phyloP scores from a whole-genome alignment of 352 stramenopile genomes.

The Elongisporangium prolatum region DNA sequence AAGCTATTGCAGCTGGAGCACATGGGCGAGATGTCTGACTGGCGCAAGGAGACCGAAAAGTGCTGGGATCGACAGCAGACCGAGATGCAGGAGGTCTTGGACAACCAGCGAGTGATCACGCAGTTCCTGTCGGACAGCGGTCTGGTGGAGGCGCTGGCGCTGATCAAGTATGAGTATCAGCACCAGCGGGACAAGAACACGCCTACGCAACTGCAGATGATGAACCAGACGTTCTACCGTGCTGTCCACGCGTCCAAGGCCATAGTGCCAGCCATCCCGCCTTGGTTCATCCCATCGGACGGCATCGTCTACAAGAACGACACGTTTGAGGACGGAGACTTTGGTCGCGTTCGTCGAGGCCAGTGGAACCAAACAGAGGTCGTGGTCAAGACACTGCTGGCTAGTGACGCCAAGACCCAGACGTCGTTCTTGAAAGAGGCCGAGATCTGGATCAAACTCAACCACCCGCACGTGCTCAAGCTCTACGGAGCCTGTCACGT shows the following conservation, averaged over 20 bases:
- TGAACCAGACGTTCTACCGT: slow-evolving; percentile 4
- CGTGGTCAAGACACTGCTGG: slow-evolving; percentile 18
- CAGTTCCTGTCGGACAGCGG: slow-evolving; percentile 5
- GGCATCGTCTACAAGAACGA: slow-evolving; percentile 7
- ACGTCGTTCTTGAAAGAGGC: slow-evolving; percentile 23
- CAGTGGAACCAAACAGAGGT: slow-evolving; percentile 25
- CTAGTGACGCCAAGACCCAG: neutral
- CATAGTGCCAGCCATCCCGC: slow-evolving; percentile 1
- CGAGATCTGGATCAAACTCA: slow-evolving; percentile 22
- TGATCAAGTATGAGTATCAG: slow-evolving; percentile 22
- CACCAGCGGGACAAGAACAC: slow-evolving; percentile 6
- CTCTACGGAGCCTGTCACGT: slow-evolving; percentile 35
- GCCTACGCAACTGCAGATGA: slow-evolving; percentile 8
- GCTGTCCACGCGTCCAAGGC: neutral
- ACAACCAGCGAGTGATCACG: slow-evolving; percentile 2
- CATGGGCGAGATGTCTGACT: slow-evolving; percentile 15
- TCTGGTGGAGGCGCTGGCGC: slow-evolving; percentile 17
- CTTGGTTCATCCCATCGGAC: slow-evolving; percentile 16
- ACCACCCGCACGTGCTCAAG: slow-evolving; percentile 26
- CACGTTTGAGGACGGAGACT: slow-evolving; percentile 5
- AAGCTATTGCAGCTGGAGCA: slow-evolving; percentile 16
- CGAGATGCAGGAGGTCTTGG: slow-evolving; percentile 1
- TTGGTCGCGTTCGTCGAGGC: slow-evolving; percentile 21
- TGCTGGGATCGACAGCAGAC: too few relatives aligned
- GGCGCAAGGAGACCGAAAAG: neutral